Base-by-base conservation (phyloP, 352 stramenopile species). In the Pythium utonaiense region DNA sequence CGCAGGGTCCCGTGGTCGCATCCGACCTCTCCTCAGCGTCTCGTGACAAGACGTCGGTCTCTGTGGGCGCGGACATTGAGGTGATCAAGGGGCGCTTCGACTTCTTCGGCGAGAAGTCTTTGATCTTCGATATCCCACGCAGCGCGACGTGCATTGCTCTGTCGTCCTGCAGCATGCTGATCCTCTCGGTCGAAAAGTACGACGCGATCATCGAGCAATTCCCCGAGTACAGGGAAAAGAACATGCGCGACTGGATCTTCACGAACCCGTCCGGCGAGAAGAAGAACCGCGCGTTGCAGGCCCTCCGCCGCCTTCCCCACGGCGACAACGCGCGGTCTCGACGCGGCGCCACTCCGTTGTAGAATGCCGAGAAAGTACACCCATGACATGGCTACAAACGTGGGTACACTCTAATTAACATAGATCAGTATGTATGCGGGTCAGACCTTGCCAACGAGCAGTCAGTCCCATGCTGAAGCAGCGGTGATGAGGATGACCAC, bases 51-150 rank as follows among this genome's bases (percentile, higher is more conserved):
- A 52, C 55, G 44, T 38, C 44, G 45, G 42, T 55, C 42, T 19
- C 53, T 36, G n/a, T 62, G 42, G 7, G 44, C 38, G 33, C 57
- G 3, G 55, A 58, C 38, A 3, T 73, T 12, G 71, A 83, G 53
- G 45, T 83, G 16, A 56, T 81, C 27, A 81, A 81, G 33, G 64
- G 67, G 9, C 51, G 56, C 1, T 75, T 66, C n/a, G 75, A 81
- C 16, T 84, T 73, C 25, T 75, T 84, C 38, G 75, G 75, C n/a
- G 75, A 81, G 36, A 74, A 70, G 34, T 80, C 72, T 22, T 59
- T 84, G 12, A 64, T 84, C 17, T 64, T 80, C 36, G 70, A 74
- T 45, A 62, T 73, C 1, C 68, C 75, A 3, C 70, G 75, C 24
- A 82, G 57, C 9, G 73, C 73, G n/a, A 84, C 70, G 22, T 84